phyloP scores from a whole-genome alignment of 345 rosid genomes.

The Sonneratia alba region DNA sequence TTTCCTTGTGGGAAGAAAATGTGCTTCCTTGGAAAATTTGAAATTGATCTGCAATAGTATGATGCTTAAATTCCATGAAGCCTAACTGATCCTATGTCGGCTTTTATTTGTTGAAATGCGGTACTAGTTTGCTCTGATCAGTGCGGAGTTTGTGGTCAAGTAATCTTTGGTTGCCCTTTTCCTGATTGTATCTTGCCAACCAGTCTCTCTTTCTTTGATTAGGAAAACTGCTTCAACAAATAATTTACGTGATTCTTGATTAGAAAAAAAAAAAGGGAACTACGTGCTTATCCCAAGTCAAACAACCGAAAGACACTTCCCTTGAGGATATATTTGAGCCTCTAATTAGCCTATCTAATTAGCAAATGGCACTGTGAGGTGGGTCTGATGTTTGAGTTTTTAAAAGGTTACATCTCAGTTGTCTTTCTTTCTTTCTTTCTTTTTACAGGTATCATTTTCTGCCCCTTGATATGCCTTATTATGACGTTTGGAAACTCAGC shows the following conservation, averaged over 20 bases:
- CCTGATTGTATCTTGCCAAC: not conserved
- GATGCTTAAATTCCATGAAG: not conserved
- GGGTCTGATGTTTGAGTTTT: not conserved
- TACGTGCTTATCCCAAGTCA: not conserved
- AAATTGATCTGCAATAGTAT: not conserved
- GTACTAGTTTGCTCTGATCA: not conserved
- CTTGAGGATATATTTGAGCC: not conserved
- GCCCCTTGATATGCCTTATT: constrained; percentile 60
- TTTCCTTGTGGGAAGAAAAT: not conserved
- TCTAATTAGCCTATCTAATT: not conserved
- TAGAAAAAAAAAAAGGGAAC: not conserved
- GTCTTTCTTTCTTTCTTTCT: not conserved
- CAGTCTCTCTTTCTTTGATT: not conserved
- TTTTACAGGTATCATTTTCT: constrained; percentile 55
- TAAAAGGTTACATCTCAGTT: not conserved
- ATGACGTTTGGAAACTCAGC: constrained; percentile 57
- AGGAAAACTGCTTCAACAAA: not conserved
- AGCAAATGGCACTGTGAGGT: not conserved
- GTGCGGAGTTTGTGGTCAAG: not conserved
- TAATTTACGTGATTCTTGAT: not conserved
- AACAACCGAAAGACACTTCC: not conserved
- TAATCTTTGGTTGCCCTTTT: not conserved
- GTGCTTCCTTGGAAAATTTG: not conserved
- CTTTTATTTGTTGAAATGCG: not conserved
- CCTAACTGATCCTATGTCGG: not conserved